Conservation (phyloP, 371 early-diverging fungal genomes). For the Apophysomyces trapeziformis region DNA sequence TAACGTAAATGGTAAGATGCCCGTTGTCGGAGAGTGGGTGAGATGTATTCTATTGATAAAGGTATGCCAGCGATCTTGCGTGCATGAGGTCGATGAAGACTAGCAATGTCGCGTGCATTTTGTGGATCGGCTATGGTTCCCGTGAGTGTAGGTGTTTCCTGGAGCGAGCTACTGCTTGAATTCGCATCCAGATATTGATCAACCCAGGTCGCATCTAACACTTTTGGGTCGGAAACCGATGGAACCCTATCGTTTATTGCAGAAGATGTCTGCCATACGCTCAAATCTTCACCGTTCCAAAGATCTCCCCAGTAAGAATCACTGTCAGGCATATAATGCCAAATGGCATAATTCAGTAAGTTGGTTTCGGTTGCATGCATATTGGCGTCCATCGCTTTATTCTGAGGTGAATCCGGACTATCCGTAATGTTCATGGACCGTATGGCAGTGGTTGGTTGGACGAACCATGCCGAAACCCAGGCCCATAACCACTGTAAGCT, state of each 20-base stretch:
- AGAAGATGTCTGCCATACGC: slow-evolving; percentile 40
- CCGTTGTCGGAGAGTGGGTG: slow-evolving; percentile 29
- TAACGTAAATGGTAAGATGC: slow-evolving; percentile 30
- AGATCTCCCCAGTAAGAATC: slow-evolving; percentile 63
- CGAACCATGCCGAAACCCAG: not conserved
- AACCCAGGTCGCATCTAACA: slow-evolving; percentile 11
- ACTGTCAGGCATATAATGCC: slow-evolving; percentile 74
- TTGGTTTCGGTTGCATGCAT: slow-evolving; percentile 67
- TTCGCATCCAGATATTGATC: not conserved
- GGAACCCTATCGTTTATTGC: not conserved
- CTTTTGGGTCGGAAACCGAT: not conserved
- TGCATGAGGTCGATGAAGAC: slow-evolving; percentile 47
- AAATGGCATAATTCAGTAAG: slow-evolving; percentile 64
- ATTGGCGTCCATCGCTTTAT: slow-evolving; percentile 72
- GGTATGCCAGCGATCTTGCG: slow-evolving; percentile 39
- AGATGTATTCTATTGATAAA: slow-evolving; percentile 25
- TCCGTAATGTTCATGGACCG: slow-evolving; percentile 12
- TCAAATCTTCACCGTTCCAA: slow-evolving; percentile 80
- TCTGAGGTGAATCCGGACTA: slow-evolving; percentile 51
- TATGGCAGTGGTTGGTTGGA: not conserved
- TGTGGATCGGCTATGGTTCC: not conserved
- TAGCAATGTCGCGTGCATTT: slow-evolving; percentile 34
- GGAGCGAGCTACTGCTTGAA: slow-evolving; percentile 11
- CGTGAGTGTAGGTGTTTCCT: not conserved
- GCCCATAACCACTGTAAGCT: not conserved